Evolutionary conservation across 2,329 filamentous ascomycete species (phyloP), one percentile per base, ranked within the genome.

Genomic region (Colletotrichum musae): DNA sequence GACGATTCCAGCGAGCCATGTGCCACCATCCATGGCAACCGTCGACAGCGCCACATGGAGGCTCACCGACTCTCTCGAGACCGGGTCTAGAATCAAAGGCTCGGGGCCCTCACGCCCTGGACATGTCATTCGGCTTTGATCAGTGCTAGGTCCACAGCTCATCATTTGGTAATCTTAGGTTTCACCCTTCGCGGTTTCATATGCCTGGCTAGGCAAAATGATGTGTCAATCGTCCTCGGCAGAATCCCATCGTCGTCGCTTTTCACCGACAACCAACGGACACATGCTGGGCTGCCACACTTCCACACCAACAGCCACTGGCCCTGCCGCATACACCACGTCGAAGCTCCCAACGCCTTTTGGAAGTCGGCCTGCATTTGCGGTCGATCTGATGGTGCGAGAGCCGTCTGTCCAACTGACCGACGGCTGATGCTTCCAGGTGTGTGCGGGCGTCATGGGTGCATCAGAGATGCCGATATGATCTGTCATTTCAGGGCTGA

Each of bases 141-240:
- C 10, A 9, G 51, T 53, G 24, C n/a, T 9, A 28, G 50, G 48
- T 50, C 61, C 41, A 45, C 56, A 47, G 16, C n/a, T 36, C 50
- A 15, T n/a, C 43, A 60, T 60, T 53, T 39, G 56, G 21, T 16
- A 60, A 69, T 57, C 43, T 39, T 24, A n/a, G 58, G 50, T 60
- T 58, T 69, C 62, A 57, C 43, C 43, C 45, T 24, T 16, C 43
- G 50, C n/a, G n/a, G 66, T 69, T 65, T 69, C 62, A 69, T 47
- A 51, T 57, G 36, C 50, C 32, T 45, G 24, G 32, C 32, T 36
- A 36, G 32, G 32, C 32, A 36, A 36, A 36, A 36, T 36, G 32
- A 36, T n/a, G 48, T 68, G 48, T 53, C 65, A 48, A 48, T 58
- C 63, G 26, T 47, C 12, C 24, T 51, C 50, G 45, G 24, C 62